phyloP scores from a whole-genome alignment of 345 rosid genomes.

The Corchorus capsularis region DNA sequence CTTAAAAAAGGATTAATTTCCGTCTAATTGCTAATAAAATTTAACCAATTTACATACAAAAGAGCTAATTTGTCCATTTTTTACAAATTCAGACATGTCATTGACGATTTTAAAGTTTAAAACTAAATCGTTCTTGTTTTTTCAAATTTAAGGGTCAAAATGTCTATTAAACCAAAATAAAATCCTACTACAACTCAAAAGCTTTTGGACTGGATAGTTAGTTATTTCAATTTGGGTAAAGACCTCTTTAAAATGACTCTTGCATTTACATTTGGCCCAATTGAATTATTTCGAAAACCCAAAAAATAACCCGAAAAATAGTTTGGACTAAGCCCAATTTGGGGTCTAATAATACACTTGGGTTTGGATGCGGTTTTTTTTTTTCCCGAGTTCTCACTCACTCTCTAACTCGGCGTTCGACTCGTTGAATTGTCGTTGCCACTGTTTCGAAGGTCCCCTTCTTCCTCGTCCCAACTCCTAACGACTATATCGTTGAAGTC shows the following conservation, averaged over 20 bases:
- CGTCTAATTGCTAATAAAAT: too few species aligned
- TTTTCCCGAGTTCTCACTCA: not conserved
- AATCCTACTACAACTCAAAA: too few species aligned
- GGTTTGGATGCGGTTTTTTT: not conserved
- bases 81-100: too few species aligned
- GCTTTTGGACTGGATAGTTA: not conserved
- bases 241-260: not conserved
- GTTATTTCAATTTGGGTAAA: not conserved
- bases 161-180: too few species aligned
- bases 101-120: too few species aligned
- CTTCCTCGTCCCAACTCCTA: not conserved
- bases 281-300: too few species aligned
- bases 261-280: not conserved
- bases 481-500: constrained; percentile 5
- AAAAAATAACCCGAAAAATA: not conserved
- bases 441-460: not conserved
- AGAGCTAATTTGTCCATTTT: too few species aligned
- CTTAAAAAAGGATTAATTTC: too few species aligned
- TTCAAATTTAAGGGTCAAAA: too few species aligned
- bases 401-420: not conserved
- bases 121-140: too few species aligned
- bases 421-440: not conserved
- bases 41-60: too few species aligned
- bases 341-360: not conserved
- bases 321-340: not conserved